Evolutionary conservation across 169 alveolate species (phyloP).

Genomic region (Plasmodium fragile): DNA sequence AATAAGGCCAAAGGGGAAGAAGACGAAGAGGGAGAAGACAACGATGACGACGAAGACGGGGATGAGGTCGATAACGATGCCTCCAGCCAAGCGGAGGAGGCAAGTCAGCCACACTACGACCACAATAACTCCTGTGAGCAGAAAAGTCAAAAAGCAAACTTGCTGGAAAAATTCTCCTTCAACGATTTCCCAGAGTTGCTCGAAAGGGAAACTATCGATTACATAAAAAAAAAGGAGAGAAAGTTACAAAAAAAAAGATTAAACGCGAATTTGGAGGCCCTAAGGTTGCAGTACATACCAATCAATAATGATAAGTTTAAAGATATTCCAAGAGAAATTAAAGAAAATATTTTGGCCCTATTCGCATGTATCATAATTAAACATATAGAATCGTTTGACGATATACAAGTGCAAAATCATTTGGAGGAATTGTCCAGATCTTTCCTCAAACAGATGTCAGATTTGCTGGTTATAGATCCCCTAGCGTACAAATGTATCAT

Average conservation of each 20-base stretch:
- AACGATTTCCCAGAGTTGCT: slow-evolving; percentile 40
- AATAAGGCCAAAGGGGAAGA: background rate
- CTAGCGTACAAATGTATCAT: slow-evolving; percentile 59
- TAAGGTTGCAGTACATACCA: slow-evolving; percentile 71
- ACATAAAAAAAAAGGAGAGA: slow-evolving; percentile 39
- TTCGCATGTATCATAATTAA: slow-evolving; percentile 70
- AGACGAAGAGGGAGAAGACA: background rate
- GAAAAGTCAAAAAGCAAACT: background rate
- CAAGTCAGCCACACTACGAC: background rate
- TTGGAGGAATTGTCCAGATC: slow-evolving; percentile 45
- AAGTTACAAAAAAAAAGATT: slow-evolving; percentile 40
- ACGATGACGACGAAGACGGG: background rate
- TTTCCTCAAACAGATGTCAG: slow-evolving; percentile 50
- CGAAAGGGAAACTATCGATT: slow-evolving; percentile 51
- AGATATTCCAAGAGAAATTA: slow-evolving; percentile 41
- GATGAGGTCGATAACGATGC: background rate
- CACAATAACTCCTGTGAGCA: background rate
- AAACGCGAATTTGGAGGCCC: slow-evolving; percentile 73
- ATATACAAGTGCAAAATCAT: slow-evolving; percentile 50
- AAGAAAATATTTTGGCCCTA: slow-evolving; percentile 67
- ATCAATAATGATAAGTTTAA: slow-evolving; percentile 62
- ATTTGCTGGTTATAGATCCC: slow-evolving; percentile 47
- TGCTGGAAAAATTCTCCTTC: slow-evolving; percentile 29
- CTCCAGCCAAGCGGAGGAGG: background rate
- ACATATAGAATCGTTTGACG: slow-evolving; percentile 67